Base-by-base conservation (phyloP, 2,329 filamentous ascomycete species). In the Ascochyta viciae-villosae region DNA sequence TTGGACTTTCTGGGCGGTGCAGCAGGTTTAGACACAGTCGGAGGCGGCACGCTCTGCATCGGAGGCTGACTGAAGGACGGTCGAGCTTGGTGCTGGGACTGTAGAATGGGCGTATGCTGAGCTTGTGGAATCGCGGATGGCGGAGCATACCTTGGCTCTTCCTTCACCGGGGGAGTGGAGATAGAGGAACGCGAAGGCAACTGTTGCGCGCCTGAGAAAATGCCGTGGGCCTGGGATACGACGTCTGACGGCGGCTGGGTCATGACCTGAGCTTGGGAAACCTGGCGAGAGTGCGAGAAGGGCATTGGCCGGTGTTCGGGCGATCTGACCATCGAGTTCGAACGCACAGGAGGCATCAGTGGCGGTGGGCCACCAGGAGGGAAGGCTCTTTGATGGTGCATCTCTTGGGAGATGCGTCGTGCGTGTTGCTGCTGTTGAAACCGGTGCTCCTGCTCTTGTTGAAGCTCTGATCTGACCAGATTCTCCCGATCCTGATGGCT, bases 1-100 rank as follows among this genome's bases (percentile, higher is more conserved):
- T 76, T 76, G 6, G 74, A 76, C 50, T 72, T 76, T 40, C 70
- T 70, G 8, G 73, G 71, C 47, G 72, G 69, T n/a, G 65, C 50
- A 13, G 65, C 61, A 56, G 74, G 69, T 48, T 72, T 71, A 2
- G 67, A 58, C 47, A 52, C 52, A 33, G 55, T 54, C 37, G 68
- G 55, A 1, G 66, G 61, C 7, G 66, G 58, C 0, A 53, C 54
- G 27, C 57, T 57, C 33, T 68, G 66, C 42, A 55, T 33, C 40
- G 67, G 50, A 31, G 65, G 54, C 42, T 65, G 69, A 26, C 50
- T 39, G 29, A 60, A 60, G 6, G 69, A 70, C 19, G 64, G 38
- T 41, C 68, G 69, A 27, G 54, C 45, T 19, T 62, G 65, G 26
- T 66, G 54, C 35, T 67, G 67, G 35, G 64, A 50, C 24, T 67